Base-by-base conservation (phyloP, 495 filamentous ascomycete genomes). In the Penicillium goetzii region DNA sequence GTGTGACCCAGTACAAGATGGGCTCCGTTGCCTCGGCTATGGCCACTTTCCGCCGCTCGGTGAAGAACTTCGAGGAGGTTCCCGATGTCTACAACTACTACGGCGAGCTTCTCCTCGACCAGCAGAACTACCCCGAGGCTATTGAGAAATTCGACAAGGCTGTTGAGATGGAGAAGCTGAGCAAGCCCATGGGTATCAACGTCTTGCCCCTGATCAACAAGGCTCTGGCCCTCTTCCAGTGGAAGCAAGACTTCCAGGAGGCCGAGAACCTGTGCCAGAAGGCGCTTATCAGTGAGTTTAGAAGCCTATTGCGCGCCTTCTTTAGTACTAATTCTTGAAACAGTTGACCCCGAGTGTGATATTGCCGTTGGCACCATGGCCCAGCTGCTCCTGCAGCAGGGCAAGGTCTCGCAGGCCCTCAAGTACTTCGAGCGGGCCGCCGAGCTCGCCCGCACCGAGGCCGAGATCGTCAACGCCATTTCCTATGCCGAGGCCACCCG, bases 51-150 rank as follows among this genome's bases (percentile, higher is more conserved):
- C 85, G 95, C 63, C 85, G 93, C 33, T 96, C 93, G 72, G 93
- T 97, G 70, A 99, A 98, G 90, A 97, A 96, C 78, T 99, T 99
- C 70, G 91, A 92, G 65, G 90, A 91, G 65, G 92, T 94, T 10
- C 93, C 95, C 6, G 95, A 99, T 73, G 95, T 99, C 3, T 99
- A 98, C 82, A 99, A 99, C 82, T 99, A 98, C 85, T 98, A 96
- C 66, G 95, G 95, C 72, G 95, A 99, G 78, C 85, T 99, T n/a
- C 83, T 99, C 25, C 87, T 99, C 23, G 95, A 99, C 80, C 95
- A 99, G 81, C 87, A 90, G 76, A 96, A 97, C 79, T 97, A 86
- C 75, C 82, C 90, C 54, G 95, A 98, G 73, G 95, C 95, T 14
- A 96, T 99, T 65, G 95, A 97, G 80, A 97, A 97, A 81, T 99